Base-by-base conservation (phyloP, 176 grass and related monocot genomes). In the Oryza coarctata region DNA sequence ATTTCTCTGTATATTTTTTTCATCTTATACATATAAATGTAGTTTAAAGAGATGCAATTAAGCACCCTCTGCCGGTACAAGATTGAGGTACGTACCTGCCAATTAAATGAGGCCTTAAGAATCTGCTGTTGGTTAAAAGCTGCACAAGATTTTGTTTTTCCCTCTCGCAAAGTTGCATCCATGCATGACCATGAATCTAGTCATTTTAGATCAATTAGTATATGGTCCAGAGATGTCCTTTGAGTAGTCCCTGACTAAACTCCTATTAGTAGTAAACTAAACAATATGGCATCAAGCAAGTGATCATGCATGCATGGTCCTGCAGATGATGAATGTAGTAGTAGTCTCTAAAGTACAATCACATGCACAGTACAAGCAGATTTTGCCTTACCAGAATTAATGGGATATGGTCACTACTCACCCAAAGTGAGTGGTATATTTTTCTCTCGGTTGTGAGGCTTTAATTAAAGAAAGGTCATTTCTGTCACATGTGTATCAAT, bases 401-500 rank as follows among this genome's bases (percentile, higher is more conserved):
- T 78, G 79, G 71, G 61, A 74, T 86, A 74, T 86, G 61, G 68
- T 77, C 88, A 78, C 61, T 18, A 22, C 50, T 55, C 18, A 9
- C 20, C 50, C 58, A 69, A 68, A 83, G 88, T 74, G 78, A 83
- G 82, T 17, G 13, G 20, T 11, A 25, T 60, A 23, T 60, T 55
- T 77, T 85, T n/a, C 39, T 74, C 45, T 85, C 13, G 57, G 72
- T 82, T 44, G 61, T 28, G 31, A 35, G 49, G 68, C 43, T 82
- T 86, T 74, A 68, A 83, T 63, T 90, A 69, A 79, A 86, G 2
- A 86, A 82, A 86, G 61, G 25, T 31, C 36, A 68, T 41, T 90
- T 86, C 3, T 83, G 74, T 79, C 88, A 90, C 88, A 77, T 78
- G 83, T 33, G 58, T 78, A 60, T 78, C 73, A 49, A 77, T 39